These are phyloP conservation scores for Mucor irregularis DNA, from an alignment of 371 early-diverging fungal species.

Conservation along the genomic window DNA sequence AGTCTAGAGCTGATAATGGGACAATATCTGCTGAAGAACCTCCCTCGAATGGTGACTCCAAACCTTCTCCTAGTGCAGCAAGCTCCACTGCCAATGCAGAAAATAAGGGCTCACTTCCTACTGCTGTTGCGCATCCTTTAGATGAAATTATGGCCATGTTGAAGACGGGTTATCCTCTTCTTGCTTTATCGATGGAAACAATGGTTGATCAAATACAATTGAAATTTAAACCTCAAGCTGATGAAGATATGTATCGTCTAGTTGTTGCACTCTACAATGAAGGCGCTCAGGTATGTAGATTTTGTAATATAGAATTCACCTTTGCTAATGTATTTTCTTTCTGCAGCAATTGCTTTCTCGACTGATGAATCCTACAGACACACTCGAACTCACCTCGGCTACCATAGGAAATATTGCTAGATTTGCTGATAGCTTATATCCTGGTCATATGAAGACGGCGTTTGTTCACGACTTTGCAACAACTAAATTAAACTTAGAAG, in stretches of 20 bases:
- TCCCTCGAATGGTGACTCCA: not conserved
- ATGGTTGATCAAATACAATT: slow-evolving; percentile 95
- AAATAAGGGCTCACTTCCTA: not conserved
- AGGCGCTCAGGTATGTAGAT: slow-evolving; percentile 74
- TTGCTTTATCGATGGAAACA: slow-evolving; percentile 94
- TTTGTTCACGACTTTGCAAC: slow-evolving; percentile 91
- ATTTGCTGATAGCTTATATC: slow-evolving; percentile 83
- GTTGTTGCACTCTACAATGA: slow-evolving; percentile 88
- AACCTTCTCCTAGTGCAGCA: not conserved
- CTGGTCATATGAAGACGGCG: slow-evolving; percentile 74
- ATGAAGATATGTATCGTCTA: slow-evolving; percentile 95
- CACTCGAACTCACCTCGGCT: slow-evolving; percentile 63
- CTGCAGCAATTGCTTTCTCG: slow-evolving; percentile 61
- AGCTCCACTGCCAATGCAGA: not conserved
- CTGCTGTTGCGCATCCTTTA: slow-evolving; percentile 50
- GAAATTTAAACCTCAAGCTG: slow-evolving; percentile 88
- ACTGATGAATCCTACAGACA: slow-evolving; percentile 60
- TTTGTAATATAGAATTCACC: not conserved
- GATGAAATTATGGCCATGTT: slow-evolving; percentile 96
- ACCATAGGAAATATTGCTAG: slow-evolving; percentile 80
- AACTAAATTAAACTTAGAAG: slow-evolving; percentile 72
- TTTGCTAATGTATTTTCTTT: not conserved
- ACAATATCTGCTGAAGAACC: not conserved
- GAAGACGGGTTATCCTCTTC: slow-evolving; percentile 93
- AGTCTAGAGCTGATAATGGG: not conserved